These are phyloP conservation scores for Skeletonema tropicum DNA, from an alignment of 108 stramenopile genomes.

Conservation along the genomic window DNA sequence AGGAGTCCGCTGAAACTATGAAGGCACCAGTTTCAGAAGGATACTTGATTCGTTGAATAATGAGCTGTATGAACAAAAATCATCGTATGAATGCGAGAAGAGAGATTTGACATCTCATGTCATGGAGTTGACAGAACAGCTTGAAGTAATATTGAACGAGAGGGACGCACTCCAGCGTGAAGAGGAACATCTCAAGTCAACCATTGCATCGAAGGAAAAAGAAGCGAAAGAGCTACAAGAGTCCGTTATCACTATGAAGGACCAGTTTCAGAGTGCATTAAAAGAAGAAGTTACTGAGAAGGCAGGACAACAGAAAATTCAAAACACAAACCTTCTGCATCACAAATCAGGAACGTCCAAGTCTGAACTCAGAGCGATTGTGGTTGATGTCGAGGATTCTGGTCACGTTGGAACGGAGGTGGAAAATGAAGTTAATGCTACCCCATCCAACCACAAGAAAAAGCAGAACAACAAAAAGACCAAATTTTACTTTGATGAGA, in stretches of 20 bases:
- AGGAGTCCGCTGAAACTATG: not conserved
- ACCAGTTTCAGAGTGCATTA: too few relatives aligned
- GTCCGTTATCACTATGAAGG: not conserved
- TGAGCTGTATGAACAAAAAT: slow-evolving; percentile 8
- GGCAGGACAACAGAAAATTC: not conserved
- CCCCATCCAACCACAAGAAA: not conserved
- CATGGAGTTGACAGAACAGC: slow-evolving; percentile 12
- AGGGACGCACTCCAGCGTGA: not conserved
- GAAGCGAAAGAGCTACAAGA: not conserved
- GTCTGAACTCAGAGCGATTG: not conserved
- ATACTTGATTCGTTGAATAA: not conserved
- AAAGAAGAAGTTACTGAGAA: too few relatives aligned
- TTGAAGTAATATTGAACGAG: not conserved
- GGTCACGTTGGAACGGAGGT: not conserved
- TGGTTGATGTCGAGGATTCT: too few relatives aligned
- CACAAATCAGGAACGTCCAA: not conserved
- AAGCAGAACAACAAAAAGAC: not conserved
- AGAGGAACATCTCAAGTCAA: not conserved
- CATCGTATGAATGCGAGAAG: slow-evolving; percentile 21
- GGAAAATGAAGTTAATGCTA: not conserved
- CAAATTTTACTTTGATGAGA: not conserved
- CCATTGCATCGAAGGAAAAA: not conserved
- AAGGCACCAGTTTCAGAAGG: not conserved
- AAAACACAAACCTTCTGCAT: not conserved
- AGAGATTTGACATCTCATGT: not conserved